Evolutionary conservation across 768 basidiomycete genomes (phyloP), one percentile per base, ranked within the genome.

Genomic region (Suillus americanus): DNA sequence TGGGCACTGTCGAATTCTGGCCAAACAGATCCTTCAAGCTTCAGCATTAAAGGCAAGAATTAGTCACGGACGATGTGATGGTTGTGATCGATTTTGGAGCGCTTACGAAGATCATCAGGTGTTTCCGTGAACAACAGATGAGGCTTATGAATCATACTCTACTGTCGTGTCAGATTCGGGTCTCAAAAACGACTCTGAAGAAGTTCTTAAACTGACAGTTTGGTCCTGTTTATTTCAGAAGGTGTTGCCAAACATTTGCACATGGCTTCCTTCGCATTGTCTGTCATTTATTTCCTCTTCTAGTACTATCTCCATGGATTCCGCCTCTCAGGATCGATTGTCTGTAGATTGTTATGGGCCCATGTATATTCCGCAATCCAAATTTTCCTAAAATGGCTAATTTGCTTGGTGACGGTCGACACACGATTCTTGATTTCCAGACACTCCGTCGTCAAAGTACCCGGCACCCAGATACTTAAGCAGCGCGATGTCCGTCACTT

Each of bases 391-490:
- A 56, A 37, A 37, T 16, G 55, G 54, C 7, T 16, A 37, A 37
- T 56, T 56, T 37, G 2, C 35, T 56, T 3, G 7, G 5, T 37
- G 35, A 37, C 35, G 13, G 13, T 35, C 12, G 5, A 54, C 20
- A 54, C 30, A n/a, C 33, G 18, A 35, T 12, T 12, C 33, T 35
- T 37, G 54, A 56, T 56, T 56, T 14, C 54, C 33, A n/a, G 35
- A 37, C 35, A 33, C n/a, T 23, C 33, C 54, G 35, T 56, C 54
- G 54, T 56, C 54, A 56, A 16, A 56, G n/a, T n/a, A 56, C n/a
- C n/a, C n/a, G 16, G 54, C 54, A 56, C 6, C 54, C 13, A 9
- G n/a, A 56, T 56, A 56, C 54, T 56, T 56, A 56, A 56, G 54
- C 54, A 56, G n/a, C n/a, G 3, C 33, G 13, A 56, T 56, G 54